These are phyloP conservation scores for Zygosaccharomyces siamensis DNA, from an alignment of 805 yeast genomes.

Conservation along the genomic window DNA sequence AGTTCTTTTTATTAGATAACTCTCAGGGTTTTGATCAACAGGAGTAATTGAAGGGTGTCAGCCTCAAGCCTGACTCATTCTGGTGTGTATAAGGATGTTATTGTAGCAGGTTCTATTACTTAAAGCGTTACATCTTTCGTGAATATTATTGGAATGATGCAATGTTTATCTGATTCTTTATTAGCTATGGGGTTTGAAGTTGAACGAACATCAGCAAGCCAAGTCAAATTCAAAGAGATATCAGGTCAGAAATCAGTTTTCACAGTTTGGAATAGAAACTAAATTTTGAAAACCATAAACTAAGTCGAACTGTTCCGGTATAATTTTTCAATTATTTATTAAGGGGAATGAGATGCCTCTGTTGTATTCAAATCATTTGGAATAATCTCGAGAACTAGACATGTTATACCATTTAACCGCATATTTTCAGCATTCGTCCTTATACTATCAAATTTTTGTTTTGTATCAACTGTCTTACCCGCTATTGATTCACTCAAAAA, in stretches of 20 bases:
- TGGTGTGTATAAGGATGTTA: not conserved
- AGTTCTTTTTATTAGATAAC: slow-evolving; percentile 16
- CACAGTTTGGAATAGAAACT: slow-evolving; percentile 8
- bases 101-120: not conserved
- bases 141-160: too few relatives aligned
- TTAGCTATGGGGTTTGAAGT: not conserved
- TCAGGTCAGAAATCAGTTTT: slow-evolving; percentile 21
- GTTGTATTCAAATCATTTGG: not conserved
- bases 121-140: too few relatives aligned
- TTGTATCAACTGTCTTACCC: not conserved
- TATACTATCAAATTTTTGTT: slow-evolving; percentile 42
- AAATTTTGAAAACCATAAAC: slow-evolving; percentile 1
- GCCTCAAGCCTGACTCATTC: slow-evolving; percentile 4
- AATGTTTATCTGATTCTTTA: not conserved
- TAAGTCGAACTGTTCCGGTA: too few relatives aligned
- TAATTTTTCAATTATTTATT: not conserved
- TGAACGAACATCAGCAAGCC: slow-evolving; percentile 1
- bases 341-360: not conserved
- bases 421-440: slow-evolving; percentile 42
- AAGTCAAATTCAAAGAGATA: slow-evolving; percentile 21
- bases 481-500: not conserved
- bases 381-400: slow-evolving; percentile 1
- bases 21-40: slow-evolving; percentile 24
- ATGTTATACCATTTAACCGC: slow-evolving; percentile 22
- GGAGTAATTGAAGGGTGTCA: slow-evolving; percentile 22